Evolutionary conservation across 2,329 filamentous ascomycete species (phyloP).

Genomic region (Microcera coccophila): DNA sequence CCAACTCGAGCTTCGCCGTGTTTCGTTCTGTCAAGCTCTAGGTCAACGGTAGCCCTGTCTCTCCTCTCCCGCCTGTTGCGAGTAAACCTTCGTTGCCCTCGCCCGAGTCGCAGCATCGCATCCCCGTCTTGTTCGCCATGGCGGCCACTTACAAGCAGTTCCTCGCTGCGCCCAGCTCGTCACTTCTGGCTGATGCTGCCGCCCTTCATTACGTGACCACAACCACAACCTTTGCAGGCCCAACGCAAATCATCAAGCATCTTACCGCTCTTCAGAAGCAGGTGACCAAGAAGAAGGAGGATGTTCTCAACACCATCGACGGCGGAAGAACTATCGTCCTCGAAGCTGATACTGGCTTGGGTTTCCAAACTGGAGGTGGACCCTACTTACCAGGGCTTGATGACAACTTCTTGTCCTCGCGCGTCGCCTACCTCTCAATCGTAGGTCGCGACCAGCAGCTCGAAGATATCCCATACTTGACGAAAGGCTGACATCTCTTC

Average conservation of each 20-base stretch:
- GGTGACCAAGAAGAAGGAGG: conserved; percentile 79
- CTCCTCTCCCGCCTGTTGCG: conserved; percentile 4
- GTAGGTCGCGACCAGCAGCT: conserved; percentile 50
- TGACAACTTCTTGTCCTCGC: conserved; percentile 89
- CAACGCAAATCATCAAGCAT: conserved; percentile 79
- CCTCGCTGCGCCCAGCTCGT: conserved; percentile 61
- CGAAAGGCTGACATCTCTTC: conserved; percentile 9
- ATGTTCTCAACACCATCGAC: conserved; percentile 70
- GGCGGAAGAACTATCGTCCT: conserved; percentile 68
- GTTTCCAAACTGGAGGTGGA: conserved; percentile 78
- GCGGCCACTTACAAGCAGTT: conserved; percentile 65
- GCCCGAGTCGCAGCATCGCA: conserved; percentile 9
- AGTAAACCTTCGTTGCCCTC: conserved; percentile 7
- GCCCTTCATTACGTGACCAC: conserved; percentile 88
- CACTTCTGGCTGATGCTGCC: conserved; percentile 60
- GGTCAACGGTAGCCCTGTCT: conserved; percentile 9
- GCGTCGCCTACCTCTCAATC: conserved; percentile 72
- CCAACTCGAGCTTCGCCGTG: too few relatives aligned
- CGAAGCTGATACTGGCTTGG: conserved; percentile 77
- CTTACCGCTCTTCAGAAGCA: conserved; percentile 65
- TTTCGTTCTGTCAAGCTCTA: conserved; percentile 9
- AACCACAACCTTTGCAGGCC: conserved; percentile 66
- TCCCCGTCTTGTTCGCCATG: conserved; percentile 31
- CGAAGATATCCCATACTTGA: not conserved
- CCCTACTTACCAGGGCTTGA: conserved; percentile 84